A percentile compares a stretch with the other conserved stretches of the same genome.
phyloP scores from a whole-genome alignment of 768 basidiomycete species.

The Porpolomopsis calyptriformis region DNA sequence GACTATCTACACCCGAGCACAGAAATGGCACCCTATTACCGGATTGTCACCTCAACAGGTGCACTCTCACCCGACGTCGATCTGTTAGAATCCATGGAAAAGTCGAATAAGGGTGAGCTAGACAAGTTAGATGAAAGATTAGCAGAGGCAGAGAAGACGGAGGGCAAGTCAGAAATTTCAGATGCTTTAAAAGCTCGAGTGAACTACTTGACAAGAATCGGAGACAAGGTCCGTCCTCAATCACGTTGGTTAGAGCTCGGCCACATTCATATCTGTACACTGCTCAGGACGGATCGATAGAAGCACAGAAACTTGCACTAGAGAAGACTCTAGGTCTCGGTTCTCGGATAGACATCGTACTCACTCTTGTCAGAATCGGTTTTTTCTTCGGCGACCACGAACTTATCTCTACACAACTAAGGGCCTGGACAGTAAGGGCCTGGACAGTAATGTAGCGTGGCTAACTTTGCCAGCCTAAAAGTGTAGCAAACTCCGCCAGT shows the following conservation, averaged over 20 bases:
- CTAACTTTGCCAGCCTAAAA: too few species aligned
- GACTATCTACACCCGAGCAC: background rate
- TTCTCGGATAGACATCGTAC: conserved; percentile 83
- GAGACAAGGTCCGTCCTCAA: conserved; percentile 53
- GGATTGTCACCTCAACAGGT: conserved; percentile 39
- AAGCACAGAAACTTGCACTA: conserved; percentile 73
- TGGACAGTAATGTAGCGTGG: too few species aligned
- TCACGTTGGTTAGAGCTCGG: conserved; percentile 15
- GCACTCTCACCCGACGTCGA: conserved; percentile 40
- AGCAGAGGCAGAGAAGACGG: conserved; percentile 77
- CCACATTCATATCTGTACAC: background rate
- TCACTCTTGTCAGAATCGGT: conserved; percentile 81
- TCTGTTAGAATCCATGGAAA: conserved; percentile 50
- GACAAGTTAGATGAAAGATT: conserved; percentile 66
- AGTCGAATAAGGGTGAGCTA: conserved; percentile 63
- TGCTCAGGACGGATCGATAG: conserved; percentile 63
- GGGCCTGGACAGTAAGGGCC: too few species aligned
- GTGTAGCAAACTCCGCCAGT: too few species aligned
- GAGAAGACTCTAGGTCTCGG: conserved; percentile 91
- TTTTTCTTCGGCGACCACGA: conserved; percentile 79
- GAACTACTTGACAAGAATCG: conserved; percentile 78
- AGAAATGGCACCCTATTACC: conserved; percentile 90
- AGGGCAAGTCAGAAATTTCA: conserved; percentile 89
- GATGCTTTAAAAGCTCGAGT: conserved; percentile 80
- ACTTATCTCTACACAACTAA: conserved; percentile 63